Base-by-base conservation (phyloP, 164 flowering plant genomes). In the Piper longum region DNA sequence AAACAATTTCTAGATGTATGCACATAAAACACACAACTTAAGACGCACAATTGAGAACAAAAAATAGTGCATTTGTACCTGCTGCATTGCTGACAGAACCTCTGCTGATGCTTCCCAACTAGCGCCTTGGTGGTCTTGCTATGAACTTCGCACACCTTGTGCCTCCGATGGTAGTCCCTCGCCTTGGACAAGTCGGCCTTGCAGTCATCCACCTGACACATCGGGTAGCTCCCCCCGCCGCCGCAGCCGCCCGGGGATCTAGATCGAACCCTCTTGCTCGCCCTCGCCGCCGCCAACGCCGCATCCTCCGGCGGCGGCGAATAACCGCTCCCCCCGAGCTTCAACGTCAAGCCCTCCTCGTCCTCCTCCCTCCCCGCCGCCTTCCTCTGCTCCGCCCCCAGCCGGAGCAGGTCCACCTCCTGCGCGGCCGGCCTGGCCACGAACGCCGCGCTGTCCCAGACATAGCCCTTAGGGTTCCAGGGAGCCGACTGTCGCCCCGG, bases 21-120 rank as follows among this genome's bases (percentile, higher is more conserved):
- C n/a, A 26, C 16, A 11, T 41, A 41, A 40, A 36, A 18, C 4
- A 0, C 14, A 19, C 1, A 60, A 40, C 62, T 18, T 19, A 57
- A 40, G 8, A 57, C 8, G 6, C 36, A 57, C 5, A 57, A 57
- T 40, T 16, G 19, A 60, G 16, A 45, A 9, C n/a, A n/a, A 60
- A 60, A 14, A 3, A 60, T 16, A 48, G 9, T 9, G 14, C 52
- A 48, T 5, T 14, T 48, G 54, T 44, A 87, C 97, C 97, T 86
- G 86, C 97, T 91, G 69, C 97, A 88, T 81, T 91, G 96, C 76
- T 91, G 96, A 73, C 97, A 91, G 71, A 91, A 91, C 72, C 97
- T 78, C 73, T 91, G 97, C 93, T 85, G 81, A 77, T 81, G 89
- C 62, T 82, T 79, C 51, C 79, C 88, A 9, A 88, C 96, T 12